A percentile compares a stretch with the other conserved stretches of the same genome.
Evolutionary conservation across 2,329 filamentous ascomycete species (phyloP).

Genomic region (Phialophora macrospora): DNA sequence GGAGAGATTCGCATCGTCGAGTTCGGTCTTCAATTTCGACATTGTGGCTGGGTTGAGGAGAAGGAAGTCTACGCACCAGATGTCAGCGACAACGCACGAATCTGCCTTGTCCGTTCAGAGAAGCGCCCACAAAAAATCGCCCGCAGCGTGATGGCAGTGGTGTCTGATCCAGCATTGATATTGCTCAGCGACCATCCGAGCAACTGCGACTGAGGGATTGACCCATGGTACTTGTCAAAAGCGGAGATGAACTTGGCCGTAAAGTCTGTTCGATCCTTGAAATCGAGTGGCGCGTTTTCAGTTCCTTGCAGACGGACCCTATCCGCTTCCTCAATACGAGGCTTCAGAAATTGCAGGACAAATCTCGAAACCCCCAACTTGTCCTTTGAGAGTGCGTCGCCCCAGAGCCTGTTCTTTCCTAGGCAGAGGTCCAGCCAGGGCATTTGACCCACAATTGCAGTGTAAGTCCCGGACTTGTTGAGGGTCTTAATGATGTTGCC

Average conservation of each 20-base stretch:
- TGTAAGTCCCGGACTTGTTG: conserved; percentile 31
- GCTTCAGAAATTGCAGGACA: conserved; percentile 72
- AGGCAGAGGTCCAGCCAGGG: conserved; percentile 34
- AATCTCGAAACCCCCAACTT: conserved; percentile 71
- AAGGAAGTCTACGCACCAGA: conserved; percentile 3
- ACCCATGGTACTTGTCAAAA: conserved; percentile 38
- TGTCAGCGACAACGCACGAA: not conserved
- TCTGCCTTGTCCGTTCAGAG: conserved; percentile 19
- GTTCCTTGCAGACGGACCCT: conserved; percentile 55
- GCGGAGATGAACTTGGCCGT: conserved; percentile 31
- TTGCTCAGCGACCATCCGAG: conserved; percentile 43
- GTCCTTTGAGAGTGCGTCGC: conserved; percentile 57
- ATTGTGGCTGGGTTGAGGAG: conserved; percentile 34
- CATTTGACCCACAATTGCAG: conserved; percentile 33
- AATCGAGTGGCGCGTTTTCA: conserved; percentile 22
- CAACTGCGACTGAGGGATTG: conserved; percentile 31
- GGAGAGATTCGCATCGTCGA: conserved; percentile 35
- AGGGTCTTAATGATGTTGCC: conserved; percentile 46
- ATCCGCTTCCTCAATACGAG: conserved; percentile 63
- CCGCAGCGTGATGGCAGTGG: conserved; percentile 44
- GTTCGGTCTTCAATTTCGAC: conserved; percentile 40
- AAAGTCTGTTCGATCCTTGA: conserved; percentile 37
- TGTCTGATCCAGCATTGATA: conserved; percentile 46
- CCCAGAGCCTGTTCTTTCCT: conserved; percentile 41
- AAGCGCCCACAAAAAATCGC: conserved; percentile 41